Base-by-base conservation (phyloP, 2,329 filamentous ascomycete species). In the Rutstroemia sp. region DNA sequence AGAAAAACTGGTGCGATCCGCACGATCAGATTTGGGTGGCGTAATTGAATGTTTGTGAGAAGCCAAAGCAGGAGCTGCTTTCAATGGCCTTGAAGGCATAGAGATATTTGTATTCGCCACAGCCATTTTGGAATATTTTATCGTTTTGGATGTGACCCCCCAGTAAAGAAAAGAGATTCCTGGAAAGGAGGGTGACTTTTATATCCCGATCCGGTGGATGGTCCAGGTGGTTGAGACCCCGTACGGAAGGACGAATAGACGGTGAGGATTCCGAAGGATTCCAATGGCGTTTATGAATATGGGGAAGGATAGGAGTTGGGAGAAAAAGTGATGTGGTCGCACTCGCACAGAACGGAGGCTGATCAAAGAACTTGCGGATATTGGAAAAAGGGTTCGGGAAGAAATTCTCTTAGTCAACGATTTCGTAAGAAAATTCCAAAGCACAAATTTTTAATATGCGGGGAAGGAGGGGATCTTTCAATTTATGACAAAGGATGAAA, bases 1-100 rank as follows among this genome's bases (percentile, higher is more conserved):
- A 37, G 67, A 68, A 58, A 69, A 69, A 41, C 61, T 64, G 34
- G 66, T 61, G 2, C 67, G 61, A 19, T 69, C 67, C n/a, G 58
- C 59, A 19, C 66, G 63, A 54, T 67, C 65, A 19, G 60, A 60
- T 5, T 45, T 61, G 44, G 60, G 57, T 49, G 57, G 54, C 46
- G 57, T 60, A 55, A 48, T 59, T 39, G 34, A 42, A 55, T 44
- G 48, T 44, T 58, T 54, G 41, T 48, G 49, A 16, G 48, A 14
- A 19, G 46, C 41, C 23, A 56, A 25, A 16, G 53, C 47, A 37
- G 53, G 53, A 37, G 53, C 53, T 9, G 53, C 50, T 44, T 56
- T 51, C 47, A 38, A 44, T 34, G 53, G 47, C 39, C 47, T 56
- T 19, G 53, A 27, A 23, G 53, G 53, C 38, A 56, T 37, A 21